Conservation (phyloP, 73 alveolate species). For the Tetrahymena malaccensis region DNA sequence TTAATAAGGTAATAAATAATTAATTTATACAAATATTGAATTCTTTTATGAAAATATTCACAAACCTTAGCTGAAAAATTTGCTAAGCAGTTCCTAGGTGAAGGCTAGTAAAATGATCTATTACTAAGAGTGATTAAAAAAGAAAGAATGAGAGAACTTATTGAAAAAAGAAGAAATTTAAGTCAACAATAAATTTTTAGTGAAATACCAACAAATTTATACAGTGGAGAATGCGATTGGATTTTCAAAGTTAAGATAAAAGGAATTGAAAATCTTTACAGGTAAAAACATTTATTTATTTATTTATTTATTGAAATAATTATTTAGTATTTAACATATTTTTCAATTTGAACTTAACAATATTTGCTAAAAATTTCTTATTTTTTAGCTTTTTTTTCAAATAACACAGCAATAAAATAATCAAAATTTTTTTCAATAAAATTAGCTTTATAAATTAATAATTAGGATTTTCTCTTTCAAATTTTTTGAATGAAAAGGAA, state of each 20-base stretch:
- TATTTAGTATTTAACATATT: too few relatives aligned
- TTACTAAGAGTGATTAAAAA: not conserved
- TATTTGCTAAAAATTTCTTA: too few relatives aligned
- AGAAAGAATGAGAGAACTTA: not conserved
- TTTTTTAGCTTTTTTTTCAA: too few relatives aligned
- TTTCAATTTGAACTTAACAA: too few relatives aligned
- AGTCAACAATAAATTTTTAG: not conserved
- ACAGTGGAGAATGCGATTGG: constrained; percentile 37
- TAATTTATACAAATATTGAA: too few relatives aligned
- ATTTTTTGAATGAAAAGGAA: too few relatives aligned
- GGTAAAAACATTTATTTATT: not conserved
- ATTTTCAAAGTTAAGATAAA: not conserved
- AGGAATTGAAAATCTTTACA: constrained; percentile 10
- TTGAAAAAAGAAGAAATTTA: not conserved
- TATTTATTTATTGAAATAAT: too few relatives aligned
- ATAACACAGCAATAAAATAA: too few relatives aligned
- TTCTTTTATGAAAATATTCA: too few relatives aligned
- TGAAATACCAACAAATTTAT: not conserved
- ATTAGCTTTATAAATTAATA: too few relatives aligned
- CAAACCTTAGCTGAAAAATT: not conserved
- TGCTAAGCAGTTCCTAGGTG: not conserved
- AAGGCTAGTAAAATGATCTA: not conserved
- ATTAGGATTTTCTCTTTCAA: too few relatives aligned
- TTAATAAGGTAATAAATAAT: not conserved
- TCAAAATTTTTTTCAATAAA: too few relatives aligned